A percentile compares a stretch with the other conserved stretches of the same genome.
These are phyloP conservation scores for Abrus precatorius DNA, from an alignment of 306 rosid genomes.

Conservation along the genomic window DNA sequence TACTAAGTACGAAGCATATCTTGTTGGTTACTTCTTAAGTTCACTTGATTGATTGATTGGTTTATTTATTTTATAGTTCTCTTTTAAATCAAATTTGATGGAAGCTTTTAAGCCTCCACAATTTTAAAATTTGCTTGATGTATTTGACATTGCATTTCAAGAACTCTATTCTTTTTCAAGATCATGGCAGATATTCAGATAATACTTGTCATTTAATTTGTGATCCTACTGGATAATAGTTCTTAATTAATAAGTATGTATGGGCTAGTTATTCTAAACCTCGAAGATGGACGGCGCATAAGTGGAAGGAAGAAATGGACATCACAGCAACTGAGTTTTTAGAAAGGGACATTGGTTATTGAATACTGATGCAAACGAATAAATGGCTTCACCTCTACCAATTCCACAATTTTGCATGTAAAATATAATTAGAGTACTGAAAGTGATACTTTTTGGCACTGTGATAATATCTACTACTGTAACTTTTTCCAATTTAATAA, in stretches of 20 bases:
- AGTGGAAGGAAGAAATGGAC: background rate
- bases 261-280: background rate
- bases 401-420: background rate
- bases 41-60: background rate
- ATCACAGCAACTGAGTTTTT: background rate
- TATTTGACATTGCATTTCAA: background rate
- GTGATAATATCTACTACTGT: constrained; percentile 12
- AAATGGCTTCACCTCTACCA: background rate
- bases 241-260: background rate
- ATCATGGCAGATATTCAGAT: background rate
- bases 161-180: background rate
- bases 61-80: background rate
- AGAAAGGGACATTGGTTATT: background rate
- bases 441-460: background rate
- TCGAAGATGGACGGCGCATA: background rate
- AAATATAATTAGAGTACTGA: background rate
- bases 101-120: background rate
- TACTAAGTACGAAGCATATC: background rate
- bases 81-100: background rate
- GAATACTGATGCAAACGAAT: background rate
- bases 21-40: background rate
- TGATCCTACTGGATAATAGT: background rate
- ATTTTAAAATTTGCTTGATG: background rate
- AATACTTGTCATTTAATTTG: constrained; percentile 5
- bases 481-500: background rate